Conservation (phyloP, 768 basidiomycete genomes). For the Lyophyllum shimeji region DNA sequence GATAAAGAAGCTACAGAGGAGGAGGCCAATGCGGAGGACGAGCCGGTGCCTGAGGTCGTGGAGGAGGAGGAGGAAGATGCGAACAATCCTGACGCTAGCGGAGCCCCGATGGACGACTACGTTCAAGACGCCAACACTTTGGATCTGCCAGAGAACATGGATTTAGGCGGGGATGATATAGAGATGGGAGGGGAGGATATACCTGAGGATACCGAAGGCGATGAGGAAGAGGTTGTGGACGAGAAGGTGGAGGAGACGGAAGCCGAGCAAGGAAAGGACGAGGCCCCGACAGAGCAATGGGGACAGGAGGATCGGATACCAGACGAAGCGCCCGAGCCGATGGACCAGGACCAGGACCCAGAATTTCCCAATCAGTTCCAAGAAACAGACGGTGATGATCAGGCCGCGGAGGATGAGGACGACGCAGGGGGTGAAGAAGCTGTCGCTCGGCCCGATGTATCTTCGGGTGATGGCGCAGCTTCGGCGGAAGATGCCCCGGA, state of each 20-base stretch:
- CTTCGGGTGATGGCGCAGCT: constrained; percentile 38
- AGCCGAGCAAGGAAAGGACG: constrained; percentile 23
- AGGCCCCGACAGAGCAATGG: constrained; percentile 18
- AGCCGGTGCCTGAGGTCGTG: constrained; percentile 21
- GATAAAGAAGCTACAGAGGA: constrained; percentile 26
- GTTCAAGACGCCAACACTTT: constrained; percentile 79
- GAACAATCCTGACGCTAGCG: constrained; percentile 47
- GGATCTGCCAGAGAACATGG: constrained; percentile 87
- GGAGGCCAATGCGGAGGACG: constrained; percentile 16
- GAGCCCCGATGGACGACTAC: constrained; percentile 73
- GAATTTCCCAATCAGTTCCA: constrained; percentile 16
- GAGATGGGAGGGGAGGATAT: constrained; percentile 29
- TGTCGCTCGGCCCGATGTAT: constrained; percentile 43
- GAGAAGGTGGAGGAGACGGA: constrained; percentile 32
- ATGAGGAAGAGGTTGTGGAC: constrained; percentile 30
- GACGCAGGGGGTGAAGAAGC: constrained; percentile 31
- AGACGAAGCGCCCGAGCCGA: constrained; percentile 24
- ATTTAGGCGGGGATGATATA: constrained; percentile 49
- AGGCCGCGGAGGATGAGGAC: constrained; percentile 30
- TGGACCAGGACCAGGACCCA: constrained; percentile 28
- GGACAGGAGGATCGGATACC: constrained; percentile 20
- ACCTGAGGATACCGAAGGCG: constrained; percentile 25
- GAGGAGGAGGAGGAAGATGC: constrained; percentile 43
- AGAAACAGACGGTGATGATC: constrained; percentile 27
- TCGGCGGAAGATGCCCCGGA: constrained; percentile 29